phyloP scores from a whole-genome alignment of 1,139 yeast species.

The Candida glucosophila region DNA sequence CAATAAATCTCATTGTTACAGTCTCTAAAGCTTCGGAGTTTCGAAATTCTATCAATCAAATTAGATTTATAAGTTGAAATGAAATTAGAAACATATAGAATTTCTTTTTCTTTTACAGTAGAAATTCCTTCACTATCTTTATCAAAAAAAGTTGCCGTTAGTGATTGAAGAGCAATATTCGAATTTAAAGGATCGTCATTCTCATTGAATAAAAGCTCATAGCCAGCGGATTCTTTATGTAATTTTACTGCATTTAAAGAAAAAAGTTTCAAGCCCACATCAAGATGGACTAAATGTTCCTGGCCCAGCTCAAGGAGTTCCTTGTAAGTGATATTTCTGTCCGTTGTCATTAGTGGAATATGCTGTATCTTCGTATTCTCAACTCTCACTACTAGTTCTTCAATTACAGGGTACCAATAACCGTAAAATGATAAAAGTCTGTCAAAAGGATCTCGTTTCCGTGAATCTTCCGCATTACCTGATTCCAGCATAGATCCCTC shows the following conservation, averaged over 20 bases:
- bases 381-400: constrained; percentile 5
- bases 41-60: constrained; percentile 27
- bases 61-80: constrained; percentile 50
- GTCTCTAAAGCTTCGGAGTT: constrained; percentile 27
- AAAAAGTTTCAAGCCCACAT: constrained; percentile 20
- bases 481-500: no score
- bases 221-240: constrained; percentile 43
- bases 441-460: no score
- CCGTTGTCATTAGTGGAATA: no score
- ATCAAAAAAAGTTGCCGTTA: constrained; percentile 23
- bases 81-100: constrained; percentile 44
- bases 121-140: constrained; percentile 6
- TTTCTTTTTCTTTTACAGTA: constrained; percentile 22
- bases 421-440: no score
- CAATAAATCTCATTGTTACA: constrained; percentile 30
- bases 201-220: constrained; percentile 44
- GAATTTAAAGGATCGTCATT: constrained; percentile 39
- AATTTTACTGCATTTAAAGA: constrained; percentile 27
- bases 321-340: no score
- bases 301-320: no score
- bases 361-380: constrained; percentile 23
- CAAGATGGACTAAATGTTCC: no score
- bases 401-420: no score
- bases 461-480: no score
- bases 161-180: constrained; percentile 35